Evolutionary conservation across 768 basidiomycete genomes (phyloP).

Genomic region (Daedalea quercina): DNA sequence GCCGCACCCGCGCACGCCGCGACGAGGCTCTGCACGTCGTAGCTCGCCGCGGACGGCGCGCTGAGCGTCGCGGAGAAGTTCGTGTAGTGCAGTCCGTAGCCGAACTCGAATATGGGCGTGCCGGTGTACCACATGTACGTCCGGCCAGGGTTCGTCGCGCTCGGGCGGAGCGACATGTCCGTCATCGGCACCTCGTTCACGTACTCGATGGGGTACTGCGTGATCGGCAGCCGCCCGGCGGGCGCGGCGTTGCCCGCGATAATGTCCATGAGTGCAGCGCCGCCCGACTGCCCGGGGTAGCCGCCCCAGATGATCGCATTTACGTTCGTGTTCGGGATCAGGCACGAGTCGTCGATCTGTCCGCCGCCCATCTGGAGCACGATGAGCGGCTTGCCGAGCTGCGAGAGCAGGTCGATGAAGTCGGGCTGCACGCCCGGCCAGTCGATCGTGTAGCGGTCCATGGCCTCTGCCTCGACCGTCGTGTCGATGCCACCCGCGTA

Average conservation of each 20-base stretch:
- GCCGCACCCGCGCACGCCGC: slow-evolving; percentile 10
- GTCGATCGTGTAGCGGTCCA: slow-evolving; percentile 40
- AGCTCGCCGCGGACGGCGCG: slow-evolving; percentile 24
- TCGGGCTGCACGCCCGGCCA: slow-evolving; percentile 55
- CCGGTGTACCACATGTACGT: slow-evolving; percentile 55
- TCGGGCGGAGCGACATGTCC: slow-evolving; percentile 49
- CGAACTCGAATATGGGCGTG: slow-evolving; percentile 46
- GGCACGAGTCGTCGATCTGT: slow-evolving; percentile 41
- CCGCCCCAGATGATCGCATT: slow-evolving; percentile 52
- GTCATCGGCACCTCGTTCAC: slow-evolving; percentile 46
- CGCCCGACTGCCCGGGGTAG: slow-evolving; percentile 52
- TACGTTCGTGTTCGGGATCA: slow-evolving; percentile 31
- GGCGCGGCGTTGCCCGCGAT: slow-evolving; percentile 44
- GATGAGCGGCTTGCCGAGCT: slow-evolving; percentile 43
- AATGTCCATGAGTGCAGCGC: slow-evolving; percentile 46
- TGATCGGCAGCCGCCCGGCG: slow-evolving; percentile 46
- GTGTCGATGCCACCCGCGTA: slow-evolving; percentile 51
- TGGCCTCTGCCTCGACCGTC: slow-evolving; percentile 39
- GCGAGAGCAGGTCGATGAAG: slow-evolving; percentile 37
- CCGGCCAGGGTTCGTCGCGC: slow-evolving; percentile 41
- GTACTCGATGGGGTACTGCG: slow-evolving; percentile 48
- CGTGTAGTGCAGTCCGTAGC: slow-evolving; percentile 49
- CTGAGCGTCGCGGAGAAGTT: slow-evolving; percentile 26
- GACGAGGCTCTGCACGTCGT: slow-evolving; percentile 37
- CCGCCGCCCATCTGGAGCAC: slow-evolving; percentile 53